Conservation (phyloP, 2,329 filamentous ascomycete genomes). For the Nemania sp. region DNA sequence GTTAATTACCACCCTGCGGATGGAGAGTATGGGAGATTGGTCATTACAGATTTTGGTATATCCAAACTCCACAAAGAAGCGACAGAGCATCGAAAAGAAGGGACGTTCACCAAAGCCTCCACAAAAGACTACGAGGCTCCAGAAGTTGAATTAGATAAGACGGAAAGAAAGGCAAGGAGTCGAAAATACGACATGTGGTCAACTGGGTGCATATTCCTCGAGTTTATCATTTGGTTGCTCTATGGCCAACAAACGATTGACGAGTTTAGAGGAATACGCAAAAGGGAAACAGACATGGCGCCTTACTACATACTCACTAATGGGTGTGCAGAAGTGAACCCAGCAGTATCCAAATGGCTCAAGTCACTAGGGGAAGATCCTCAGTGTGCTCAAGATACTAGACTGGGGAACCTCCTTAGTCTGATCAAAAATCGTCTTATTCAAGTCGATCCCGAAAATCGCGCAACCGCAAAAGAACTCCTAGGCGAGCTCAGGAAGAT, state of each 20-base stretch:
- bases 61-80: constrained; percentile 7
- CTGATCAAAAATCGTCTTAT: too few species aligned
- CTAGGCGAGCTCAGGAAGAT: too few species aligned
- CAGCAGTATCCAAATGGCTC: too few species aligned
- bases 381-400: too few species aligned
- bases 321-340: too few species aligned
- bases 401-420: too few species aligned
- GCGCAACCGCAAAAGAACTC: too few species aligned
- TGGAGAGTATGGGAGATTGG: background rate
- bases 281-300: too few species aligned
- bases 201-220: constrained; percentile 16
- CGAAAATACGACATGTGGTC: constrained; percentile 25
- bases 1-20: background rate
- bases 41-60: constrained; percentile 17
- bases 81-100: background rate
- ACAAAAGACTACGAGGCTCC: constrained; percentile 18
- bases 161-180: background rate
- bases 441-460: too few species aligned
- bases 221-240: constrained; percentile 17
- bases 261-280: background rate
- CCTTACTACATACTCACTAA: too few species aligned
- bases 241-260: constrained; percentile 8
- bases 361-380: too few species aligned
- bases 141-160: constrained; percentile 1
- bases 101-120: constrained; percentile 9